Percentiles rank a stretch among this genome's conserved stretches.
These are phyloP conservation scores for Diaporthe vexans DNA, from an alignment of 2,329 filamentous ascomycete species.

Conservation along the genomic window DNA sequence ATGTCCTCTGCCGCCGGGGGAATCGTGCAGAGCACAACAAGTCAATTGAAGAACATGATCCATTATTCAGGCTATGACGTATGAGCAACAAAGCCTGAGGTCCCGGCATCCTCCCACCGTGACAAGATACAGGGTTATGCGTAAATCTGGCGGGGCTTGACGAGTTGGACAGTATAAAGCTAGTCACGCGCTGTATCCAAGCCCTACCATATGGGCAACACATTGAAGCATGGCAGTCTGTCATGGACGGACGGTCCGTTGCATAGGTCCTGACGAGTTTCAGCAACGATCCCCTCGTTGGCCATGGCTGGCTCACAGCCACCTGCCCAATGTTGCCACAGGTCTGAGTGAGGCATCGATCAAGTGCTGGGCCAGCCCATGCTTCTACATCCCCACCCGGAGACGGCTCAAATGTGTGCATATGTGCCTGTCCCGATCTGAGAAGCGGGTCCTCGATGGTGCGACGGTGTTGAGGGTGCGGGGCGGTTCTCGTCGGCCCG, in stretches of 20 bases:
- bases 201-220: not conserved
- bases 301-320: not conserved
- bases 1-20: not conserved
- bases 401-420: not conserved
- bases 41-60: constrained; percentile 2
- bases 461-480: constrained; percentile 18
- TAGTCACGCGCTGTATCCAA: not conserved
- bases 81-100: not conserved
- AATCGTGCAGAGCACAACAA: not conserved
- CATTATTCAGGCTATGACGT: not conserved
- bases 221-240: too few relatives aligned
- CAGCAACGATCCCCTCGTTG: too few relatives aligned
- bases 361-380: not conserved
- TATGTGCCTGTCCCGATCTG: not conserved
- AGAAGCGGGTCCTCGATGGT: constrained; percentile 11
- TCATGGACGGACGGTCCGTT: too few relatives aligned
- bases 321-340: not conserved
- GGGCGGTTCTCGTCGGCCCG: constrained; percentile 37
- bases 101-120: not conserved
- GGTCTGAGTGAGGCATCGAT: too few relatives aligned
- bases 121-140: not conserved
- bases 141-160: not conserved
- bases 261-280: not conserved
- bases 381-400: not conserved
- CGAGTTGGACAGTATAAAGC: not conserved